Base-by-base conservation (phyloP, 1,284 basidiomycete genomes). In the Heterobasidion annosum region DNA sequence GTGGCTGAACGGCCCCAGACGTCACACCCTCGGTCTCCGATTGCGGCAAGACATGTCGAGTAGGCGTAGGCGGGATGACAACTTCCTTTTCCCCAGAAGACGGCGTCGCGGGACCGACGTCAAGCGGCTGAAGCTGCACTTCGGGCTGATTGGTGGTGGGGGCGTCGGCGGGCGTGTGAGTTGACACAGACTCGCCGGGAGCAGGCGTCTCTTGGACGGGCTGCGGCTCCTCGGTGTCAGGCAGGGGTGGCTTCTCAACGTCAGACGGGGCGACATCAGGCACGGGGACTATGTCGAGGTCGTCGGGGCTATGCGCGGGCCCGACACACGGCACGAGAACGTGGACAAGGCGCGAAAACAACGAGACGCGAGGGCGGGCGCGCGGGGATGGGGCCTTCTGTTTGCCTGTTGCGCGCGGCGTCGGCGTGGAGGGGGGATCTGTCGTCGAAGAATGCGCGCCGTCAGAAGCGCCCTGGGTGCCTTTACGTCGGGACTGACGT, bases 1-100 rank as follows among this genome's bases (percentile, higher is more conserved):
- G 85, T 7, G 85, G 75, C 57, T 82, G 86, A 50, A 88, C 85
- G 5, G 83, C 83, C 12, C 81, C 81, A 2, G 82, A 84, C 18
- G 80, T 81, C 53, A 88, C 71, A 40, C 83, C 83, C 47, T 76
- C 82, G 9, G 85, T 87, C 72, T 87, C 77, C 12, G 75, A 70
- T 40, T 64, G 61, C 16, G 69, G 69, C 18, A 71, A 61, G 34
- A 70, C 33, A 16, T 32, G 65, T 53, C 68, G 71, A n/a, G 76
- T 77, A 2, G 81, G 78, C 15, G 81, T 77, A 1, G 82, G 78
- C 37, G 81, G 81, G 3, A 81, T 67, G 48, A 82, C 63, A 47
- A 79, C 67, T 37, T 74, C 71, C 13, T 62, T 59, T 53, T 73
- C 69, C 18, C 43, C 55, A 34, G 62, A 54, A 44, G 56, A 16